These are phyloP conservation scores for Babesia ovata DNA, from an alignment of 169 alveolate species.

Conservation along the genomic window DNA sequence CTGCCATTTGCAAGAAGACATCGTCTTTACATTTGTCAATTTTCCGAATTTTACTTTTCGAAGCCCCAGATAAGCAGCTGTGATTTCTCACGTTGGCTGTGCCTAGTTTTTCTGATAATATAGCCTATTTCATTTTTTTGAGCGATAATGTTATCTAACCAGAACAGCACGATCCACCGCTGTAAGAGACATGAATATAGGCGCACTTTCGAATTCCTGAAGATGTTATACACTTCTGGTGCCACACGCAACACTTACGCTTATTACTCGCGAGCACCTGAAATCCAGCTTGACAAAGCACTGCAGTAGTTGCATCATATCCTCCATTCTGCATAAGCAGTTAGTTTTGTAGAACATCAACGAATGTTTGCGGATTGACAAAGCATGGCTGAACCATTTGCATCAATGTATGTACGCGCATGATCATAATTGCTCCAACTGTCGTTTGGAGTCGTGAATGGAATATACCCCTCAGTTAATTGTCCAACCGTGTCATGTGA, in stretches of 20 bases:
- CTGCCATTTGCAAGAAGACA: too few relatives aligned
- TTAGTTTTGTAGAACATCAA: not conserved
- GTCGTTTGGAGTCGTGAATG: too few relatives aligned
- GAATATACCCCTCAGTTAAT: too few relatives aligned
- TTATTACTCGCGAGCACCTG: conserved; percentile 30
- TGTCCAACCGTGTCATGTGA: too few relatives aligned
- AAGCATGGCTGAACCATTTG: too few relatives aligned
- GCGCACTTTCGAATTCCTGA: conserved; percentile 12
- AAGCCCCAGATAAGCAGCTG: not conserved
- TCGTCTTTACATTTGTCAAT: not conserved
- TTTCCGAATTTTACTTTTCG: not conserved
- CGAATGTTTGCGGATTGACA: not conserved
- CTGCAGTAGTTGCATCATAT: conserved; percentile 22
- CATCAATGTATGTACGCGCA: too few relatives aligned
- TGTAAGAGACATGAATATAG: conserved; percentile 1
- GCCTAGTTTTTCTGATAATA: not conserved
- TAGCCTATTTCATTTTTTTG: not conserved
- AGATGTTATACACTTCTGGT: too few relatives aligned
- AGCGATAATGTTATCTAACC: not conserved
- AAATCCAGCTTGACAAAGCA: conserved; percentile 32
- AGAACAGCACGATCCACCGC: conserved; percentile 25
- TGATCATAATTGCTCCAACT: too few relatives aligned
- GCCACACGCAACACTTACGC: conserved; percentile 3
- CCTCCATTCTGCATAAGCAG: conserved; percentile 17
- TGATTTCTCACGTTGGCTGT: not conserved